These are phyloP conservation scores for Amanita pseudoporphyria DNA, from an alignment of 768 basidiomycete species.

Conservation along the genomic window DNA sequence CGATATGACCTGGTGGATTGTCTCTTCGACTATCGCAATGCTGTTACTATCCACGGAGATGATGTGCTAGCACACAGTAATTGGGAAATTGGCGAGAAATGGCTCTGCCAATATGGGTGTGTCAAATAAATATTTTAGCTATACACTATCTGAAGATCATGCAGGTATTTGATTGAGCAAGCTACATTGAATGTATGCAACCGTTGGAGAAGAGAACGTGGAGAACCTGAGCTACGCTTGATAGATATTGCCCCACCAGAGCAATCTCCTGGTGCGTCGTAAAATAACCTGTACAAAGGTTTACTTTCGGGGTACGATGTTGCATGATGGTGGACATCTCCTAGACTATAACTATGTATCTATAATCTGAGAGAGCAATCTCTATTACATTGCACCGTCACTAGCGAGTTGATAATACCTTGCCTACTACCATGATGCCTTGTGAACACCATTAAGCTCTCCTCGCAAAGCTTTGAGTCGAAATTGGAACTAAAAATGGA, in stretches of 20 bases:
- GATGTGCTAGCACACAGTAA: conserved; percentile 84
- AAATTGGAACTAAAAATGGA: conserved; percentile 68
- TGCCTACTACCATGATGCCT: conserved; percentile 75
- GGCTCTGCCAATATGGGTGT: conserved; percentile 77
- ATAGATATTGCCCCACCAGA: conserved; percentile 8
- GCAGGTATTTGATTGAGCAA: conserved; percentile 72
- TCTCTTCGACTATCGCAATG: conserved; percentile 58
- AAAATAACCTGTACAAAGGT: neutral
- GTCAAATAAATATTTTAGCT: conserved; percentile 14
- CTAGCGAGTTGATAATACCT: conserved; percentile 5
- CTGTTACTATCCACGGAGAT: conserved; percentile 76
- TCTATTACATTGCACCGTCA: neutral
- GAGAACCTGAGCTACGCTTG: conserved; percentile 60
- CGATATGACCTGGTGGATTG: conserved; percentile 78
- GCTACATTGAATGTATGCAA: conserved; percentile 64
- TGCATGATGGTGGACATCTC: neutral
- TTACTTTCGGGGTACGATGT: neutral
- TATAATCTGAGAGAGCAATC: neutral
- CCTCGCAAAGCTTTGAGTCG: conserved; percentile 73
- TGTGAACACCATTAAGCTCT: conserved; percentile 79
- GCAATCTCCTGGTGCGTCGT: conserved; percentile 6
- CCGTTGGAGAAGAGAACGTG: conserved; percentile 81
- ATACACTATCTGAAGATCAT: neutral
- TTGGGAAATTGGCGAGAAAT: conserved; percentile 84
- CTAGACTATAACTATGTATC: neutral